Base-by-base conservation (phyloP, 2,329 filamentous ascomycete genomes). In the Aspergillus fumigatus region DNA sequence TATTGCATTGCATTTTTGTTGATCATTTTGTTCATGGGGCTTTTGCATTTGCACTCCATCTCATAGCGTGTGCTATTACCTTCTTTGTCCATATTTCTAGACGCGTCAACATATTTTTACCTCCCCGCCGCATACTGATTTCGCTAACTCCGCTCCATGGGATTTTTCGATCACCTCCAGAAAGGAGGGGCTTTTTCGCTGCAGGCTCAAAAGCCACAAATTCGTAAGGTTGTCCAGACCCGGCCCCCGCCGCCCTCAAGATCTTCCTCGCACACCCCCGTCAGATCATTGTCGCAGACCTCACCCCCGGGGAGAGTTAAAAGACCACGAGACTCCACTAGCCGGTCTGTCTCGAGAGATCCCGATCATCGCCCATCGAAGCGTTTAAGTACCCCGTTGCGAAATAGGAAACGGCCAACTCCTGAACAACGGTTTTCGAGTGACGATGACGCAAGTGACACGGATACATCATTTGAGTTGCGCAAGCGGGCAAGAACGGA, bases 131-230 rank as follows among this genome's bases (percentile, higher is more conserved):
- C 43, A 48, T 38, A 49, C 51, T 35, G 29, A 55, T 48, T 56
- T 48, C 52, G 38, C 56, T 41, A 52, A 49, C 52, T 51, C 52
- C 55, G 40, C 64, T 59, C 59, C 56, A 77, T 77, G 75, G 73
- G 74, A 51, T 76, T 77, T 64, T 77, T 77, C 63, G 75, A 77
- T 59, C 73, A 77, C 59, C 69, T 77, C 58, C 74, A 77, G 56
- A 76, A 76, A 67, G 73, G 73, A 69, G 74, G 73, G 59, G 68
- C 65, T 35, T 75, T 75, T 53, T 73, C 73, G 41, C 66, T 77
- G 51, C 74, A 75, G 55, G 65, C 74, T 43, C 72, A 77, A 54
- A 76, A 73, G 43, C 64, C 72, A 26, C 73, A 77, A 57, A 72
- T 77, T 19, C 74, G 75, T 57, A 75, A 75, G 64, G 70, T 77